Evolutionary conservation across 768 basidiomycete genomes (phyloP).

Genomic region (Auricularia sp.): DNA sequence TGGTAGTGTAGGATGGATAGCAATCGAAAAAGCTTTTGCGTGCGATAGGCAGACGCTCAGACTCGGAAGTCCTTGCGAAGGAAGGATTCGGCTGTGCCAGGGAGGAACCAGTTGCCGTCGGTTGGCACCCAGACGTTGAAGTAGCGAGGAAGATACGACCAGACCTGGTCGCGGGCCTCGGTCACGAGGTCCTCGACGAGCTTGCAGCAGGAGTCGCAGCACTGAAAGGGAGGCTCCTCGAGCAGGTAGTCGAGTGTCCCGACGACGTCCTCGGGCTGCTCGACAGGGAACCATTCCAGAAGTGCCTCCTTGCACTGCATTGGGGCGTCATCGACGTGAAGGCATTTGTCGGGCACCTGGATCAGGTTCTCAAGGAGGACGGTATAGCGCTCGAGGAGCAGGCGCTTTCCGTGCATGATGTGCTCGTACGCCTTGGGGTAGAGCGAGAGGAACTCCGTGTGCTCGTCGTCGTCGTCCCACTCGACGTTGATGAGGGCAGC

Average conservation of each 20-base stretch:
- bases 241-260: neutral
- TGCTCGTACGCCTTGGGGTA: neutral
- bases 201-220: neutral
- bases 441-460: neutral
- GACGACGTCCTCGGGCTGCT: neutral
- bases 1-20: neutral
- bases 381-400: neutral
- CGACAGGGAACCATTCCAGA: neutral
- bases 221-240: neutral
- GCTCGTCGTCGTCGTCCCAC: neutral
- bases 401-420: neutral
- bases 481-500: neutral
- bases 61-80: neutral
- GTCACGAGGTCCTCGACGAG: neutral
- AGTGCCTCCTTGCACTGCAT: neutral
- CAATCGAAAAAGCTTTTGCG: neutral
- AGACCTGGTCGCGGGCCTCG: neutral
- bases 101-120: neutral
- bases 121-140: neutral
- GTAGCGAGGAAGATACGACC: neutral
- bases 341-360: neutral
- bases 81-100: neutral
- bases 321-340: neutral
- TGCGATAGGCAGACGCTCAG: neutral
- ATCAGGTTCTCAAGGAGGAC: neutral